Base-by-base conservation (phyloP, 202 grass and related monocot genomes). In the Hordeum pubiflorum region DNA sequence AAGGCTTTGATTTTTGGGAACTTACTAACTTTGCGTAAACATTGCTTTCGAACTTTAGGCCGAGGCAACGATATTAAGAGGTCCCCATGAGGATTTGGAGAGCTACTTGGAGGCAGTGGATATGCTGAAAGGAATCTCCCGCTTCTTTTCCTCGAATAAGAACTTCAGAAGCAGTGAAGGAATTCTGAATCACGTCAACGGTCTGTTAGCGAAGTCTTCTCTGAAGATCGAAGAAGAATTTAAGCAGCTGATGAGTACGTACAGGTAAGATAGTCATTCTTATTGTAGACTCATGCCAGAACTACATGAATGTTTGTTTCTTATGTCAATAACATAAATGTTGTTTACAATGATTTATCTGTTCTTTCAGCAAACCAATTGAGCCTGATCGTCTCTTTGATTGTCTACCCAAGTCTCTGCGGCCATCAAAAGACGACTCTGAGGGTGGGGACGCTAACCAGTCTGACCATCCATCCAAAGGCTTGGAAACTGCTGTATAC, bases 71-170 rank as follows among this genome's bases (percentile, higher is more conserved):
- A 86, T 97, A 83, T 32, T 88, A 66, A 94, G 86, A 72, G 94
- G 91, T 67, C 91, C 94, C 14, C 91, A 91, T 64, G 91, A 97
- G 61, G 91, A 97, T 91, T 79, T 97, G 43, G 91, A 97, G 79
- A 76, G 91, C 67, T 97, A 91, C 75, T 83, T 94, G 18, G 78
- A 88, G 48, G 91, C 91, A 73, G 85, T 94, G 22, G 94, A 94
- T 79, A 56, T 79, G 67, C 62, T 94, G 11, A 94, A 87, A 94
- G 76, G 88, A 71, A 86, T 91, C 13, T 62, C 76, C 31, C 77
- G 75, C 20, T 97, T 92, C 81, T 91, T 97, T 81, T 89, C 84
- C 81, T 83, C 91, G 0, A 89, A 91, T 10, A 97, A 94, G 74
- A 94, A 87, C 58, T 92, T 90, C 78, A 92, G 69, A 63, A 89